A percentile compares a stretch with the other conserved stretches of the same genome.
Evolutionary conservation across 1,139 yeast genomes (phyloP).

Genomic region (Candida sp.): DNA sequence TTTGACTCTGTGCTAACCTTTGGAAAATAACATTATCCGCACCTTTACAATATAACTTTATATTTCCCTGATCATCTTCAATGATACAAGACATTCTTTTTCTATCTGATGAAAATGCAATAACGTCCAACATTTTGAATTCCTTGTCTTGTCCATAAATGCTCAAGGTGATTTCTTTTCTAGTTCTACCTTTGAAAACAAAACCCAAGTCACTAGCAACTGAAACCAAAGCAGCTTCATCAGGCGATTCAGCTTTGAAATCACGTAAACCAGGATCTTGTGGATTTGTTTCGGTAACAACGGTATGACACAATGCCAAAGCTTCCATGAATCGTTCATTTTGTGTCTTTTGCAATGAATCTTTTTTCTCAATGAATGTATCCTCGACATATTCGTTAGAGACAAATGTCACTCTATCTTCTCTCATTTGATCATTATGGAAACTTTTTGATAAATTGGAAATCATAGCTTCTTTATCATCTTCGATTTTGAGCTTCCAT

Average conservation of each 20-base stretch:
- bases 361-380: constrained; percentile 26
- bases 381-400: constrained; percentile 56
- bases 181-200: constrained; percentile 71
- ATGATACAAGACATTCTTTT: constrained; percentile 67
- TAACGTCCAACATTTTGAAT: constrained; percentile 69
- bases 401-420: constrained; percentile 73
- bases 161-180: constrained; percentile 65
- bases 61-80: constrained; percentile 43
- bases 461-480: constrained; percentile 68
- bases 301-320: constrained; percentile 89
- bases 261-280: constrained; percentile 52
- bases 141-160: constrained; percentile 73
- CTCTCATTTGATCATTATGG: constrained; percentile 56
- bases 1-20: constrained; percentile 48
- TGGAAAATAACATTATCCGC: constrained; percentile 91
- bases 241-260: constrained; percentile 95
- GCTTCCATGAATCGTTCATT: constrained; percentile 82
- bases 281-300: constrained; percentile 66
- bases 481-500: constrained; percentile 59
- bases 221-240: constrained; percentile 92
- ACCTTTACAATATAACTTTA: constrained; percentile 79
- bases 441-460: constrained; percentile 43
- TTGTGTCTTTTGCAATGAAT: constrained; percentile 56
- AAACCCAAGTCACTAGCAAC: constrained; percentile 94
- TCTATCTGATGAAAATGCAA: constrained; percentile 89